Conservation (phyloP, 164 flowering plant species). For the Houttuynia cordata region DNA sequence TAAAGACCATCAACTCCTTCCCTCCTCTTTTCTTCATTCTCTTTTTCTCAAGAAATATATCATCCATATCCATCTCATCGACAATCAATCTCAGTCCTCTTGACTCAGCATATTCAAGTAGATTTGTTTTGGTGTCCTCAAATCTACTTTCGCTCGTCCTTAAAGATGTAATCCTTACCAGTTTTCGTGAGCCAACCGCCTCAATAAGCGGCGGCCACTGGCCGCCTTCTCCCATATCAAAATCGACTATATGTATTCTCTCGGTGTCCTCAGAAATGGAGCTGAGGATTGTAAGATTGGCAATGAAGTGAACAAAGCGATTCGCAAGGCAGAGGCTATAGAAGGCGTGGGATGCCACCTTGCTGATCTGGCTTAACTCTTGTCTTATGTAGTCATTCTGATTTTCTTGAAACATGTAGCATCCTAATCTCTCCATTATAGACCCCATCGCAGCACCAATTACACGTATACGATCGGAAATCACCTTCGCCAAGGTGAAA, state of each 20-base stretch:
- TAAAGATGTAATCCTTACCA: constrained; percentile 26
- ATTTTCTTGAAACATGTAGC: constrained; percentile 18
- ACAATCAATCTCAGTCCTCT: constrained; percentile 25
- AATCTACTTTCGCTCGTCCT: constrained; percentile 18
- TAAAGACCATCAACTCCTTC: constrained; percentile 28
- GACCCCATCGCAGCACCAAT: constrained; percentile 36
- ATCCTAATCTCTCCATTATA: constrained; percentile 30
- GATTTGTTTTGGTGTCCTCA: constrained; percentile 32
- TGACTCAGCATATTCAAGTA: constrained; percentile 22
- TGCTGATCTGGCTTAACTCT: constrained; percentile 35
- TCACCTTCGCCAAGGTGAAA: constrained; percentile 32
- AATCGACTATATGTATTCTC: constrained; percentile 32
- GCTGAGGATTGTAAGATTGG: constrained; percentile 43
- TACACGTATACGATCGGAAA: constrained; percentile 21
- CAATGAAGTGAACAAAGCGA: constrained; percentile 40
- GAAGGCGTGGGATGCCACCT: constrained; percentile 29
- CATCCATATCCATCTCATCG: constrained; percentile 34
- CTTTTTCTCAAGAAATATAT: constrained; percentile 22
- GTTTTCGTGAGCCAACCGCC: constrained; percentile 14
- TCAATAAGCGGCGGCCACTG: constrained; percentile 54
- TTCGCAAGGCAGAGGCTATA: constrained; percentile 37
- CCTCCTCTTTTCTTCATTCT: constrained; percentile 12
- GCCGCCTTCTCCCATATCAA: constrained; percentile 44
- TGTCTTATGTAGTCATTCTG: constrained; percentile 25
- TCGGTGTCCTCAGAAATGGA: constrained; percentile 30